Percentiles rank a stretch among this genome's conserved stretches.
These are phyloP conservation scores for Malassezia psittaci DNA, from an alignment of 1,284 basidiomycete genomes.

Conservation along the genomic window DNA sequence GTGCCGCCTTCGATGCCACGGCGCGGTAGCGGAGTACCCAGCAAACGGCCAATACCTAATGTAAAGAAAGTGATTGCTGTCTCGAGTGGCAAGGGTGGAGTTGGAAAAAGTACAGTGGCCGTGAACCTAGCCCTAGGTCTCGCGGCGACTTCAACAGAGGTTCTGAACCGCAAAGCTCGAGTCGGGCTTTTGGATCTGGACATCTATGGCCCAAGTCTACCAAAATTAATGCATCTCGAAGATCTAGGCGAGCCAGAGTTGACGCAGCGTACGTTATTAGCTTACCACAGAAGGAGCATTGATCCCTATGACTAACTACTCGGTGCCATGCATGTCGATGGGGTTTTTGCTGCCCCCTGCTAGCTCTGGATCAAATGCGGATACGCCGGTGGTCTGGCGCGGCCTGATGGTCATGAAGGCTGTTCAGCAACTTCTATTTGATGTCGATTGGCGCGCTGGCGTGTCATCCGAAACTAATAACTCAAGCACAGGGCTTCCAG, in stretches of 20 bases:
- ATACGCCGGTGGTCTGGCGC: constrained; percentile 82
- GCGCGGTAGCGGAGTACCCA: constrained; percentile 48
- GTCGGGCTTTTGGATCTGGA: constrained; percentile 88
- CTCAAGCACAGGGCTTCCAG: constrained; percentile 1
- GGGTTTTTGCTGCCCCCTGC: constrained; percentile 58
- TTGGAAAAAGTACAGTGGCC: constrained; percentile 85
- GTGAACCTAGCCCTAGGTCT: constrained; percentile 75
- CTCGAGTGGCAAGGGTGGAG: constrained; percentile 89
- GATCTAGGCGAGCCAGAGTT: constrained; percentile 67
- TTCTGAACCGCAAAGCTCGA: constrained; percentile 39
- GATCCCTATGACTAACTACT: constrained; percentile 75
- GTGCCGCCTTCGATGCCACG: constrained; percentile 37
- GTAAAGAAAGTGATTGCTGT: constrained; percentile 65
- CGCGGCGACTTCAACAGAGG: constrained; percentile 15
- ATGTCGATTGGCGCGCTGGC: constrained; percentile 70
- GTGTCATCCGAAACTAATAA: constrained; percentile 10
- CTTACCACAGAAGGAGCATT: constrained; percentile 54
- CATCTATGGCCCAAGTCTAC: constrained; percentile 91
- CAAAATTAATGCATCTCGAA: constrained; percentile 85
- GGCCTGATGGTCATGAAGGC: constrained; percentile 99
- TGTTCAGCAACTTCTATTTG: constrained; percentile 88
- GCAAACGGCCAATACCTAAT: constrained; percentile 51
- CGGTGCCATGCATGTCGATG: constrained; percentile 92
- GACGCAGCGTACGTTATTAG: constrained; percentile 49
- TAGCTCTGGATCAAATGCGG: constrained; percentile 47